These are phyloP conservation scores for Stereocaulon alpinum DNA, from an alignment of 495 filamentous ascomycete genomes.

Conservation along the genomic window DNA sequence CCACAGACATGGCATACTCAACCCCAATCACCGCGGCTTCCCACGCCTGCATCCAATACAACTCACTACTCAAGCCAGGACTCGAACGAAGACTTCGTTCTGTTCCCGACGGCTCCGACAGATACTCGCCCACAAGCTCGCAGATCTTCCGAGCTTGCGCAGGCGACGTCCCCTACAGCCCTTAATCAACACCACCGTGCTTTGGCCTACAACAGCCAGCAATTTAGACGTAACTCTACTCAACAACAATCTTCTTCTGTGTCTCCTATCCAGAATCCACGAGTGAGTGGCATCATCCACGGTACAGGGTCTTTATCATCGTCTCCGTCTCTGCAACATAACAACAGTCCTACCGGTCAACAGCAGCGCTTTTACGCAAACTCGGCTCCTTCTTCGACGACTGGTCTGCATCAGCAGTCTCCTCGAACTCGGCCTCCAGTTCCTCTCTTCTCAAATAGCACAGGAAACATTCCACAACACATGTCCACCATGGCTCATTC, in stretches of 20 bases:
- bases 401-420: conserved; percentile 15
- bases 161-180: conserved; percentile 24
- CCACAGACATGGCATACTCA: conserved; percentile 23
- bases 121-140: conserved; percentile 13
- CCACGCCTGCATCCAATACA: conserved; percentile 16
- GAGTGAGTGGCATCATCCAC: conserved; percentile 23
- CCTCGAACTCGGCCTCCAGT: conserved; percentile 19
- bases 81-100: conserved; percentile 20
- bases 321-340: conserved; percentile 19
- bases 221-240: conserved; percentile 19
- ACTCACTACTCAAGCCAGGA: conserved; percentile 11
- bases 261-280: conserved; percentile 23
- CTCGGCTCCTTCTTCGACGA: conserved; percentile 21
- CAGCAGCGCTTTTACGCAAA: conserved; percentile 17
- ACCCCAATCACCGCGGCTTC: conserved; percentile 24
- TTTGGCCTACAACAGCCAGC: conserved; percentile 19
- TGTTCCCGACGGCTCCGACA: conserved; percentile 15
- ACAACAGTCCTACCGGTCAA: conserved; percentile 19
- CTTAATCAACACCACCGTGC: conserved; percentile 16
- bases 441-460: conserved; percentile 23
- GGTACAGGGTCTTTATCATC: conserved; percentile 17
- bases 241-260: conserved; percentile 20
- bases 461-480: conserved; percentile 12
- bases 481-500: conserved; percentile 2
- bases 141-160: conserved; percentile 13